These are phyloP conservation scores for Lactarius trivialis DNA, from an alignment of 768 basidiomycete genomes.

Conservation along the genomic window DNA sequence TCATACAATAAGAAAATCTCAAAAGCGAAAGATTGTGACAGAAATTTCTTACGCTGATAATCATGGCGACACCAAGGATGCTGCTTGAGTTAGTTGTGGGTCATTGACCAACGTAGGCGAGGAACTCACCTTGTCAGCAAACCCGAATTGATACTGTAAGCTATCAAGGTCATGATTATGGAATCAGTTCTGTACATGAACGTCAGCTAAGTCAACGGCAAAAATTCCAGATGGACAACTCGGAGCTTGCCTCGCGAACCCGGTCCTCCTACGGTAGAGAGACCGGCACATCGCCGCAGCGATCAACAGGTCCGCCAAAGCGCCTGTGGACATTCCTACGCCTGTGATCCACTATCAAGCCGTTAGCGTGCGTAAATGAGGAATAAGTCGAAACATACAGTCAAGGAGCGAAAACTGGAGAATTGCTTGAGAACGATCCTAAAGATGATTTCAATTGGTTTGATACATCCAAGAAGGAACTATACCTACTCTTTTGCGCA, in stretches of 20 bases:
- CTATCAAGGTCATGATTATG: too few relatives aligned
- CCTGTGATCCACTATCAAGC: too few relatives aligned
- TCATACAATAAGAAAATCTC: neutral
- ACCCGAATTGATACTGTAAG: too few relatives aligned
- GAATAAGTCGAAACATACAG: neutral
- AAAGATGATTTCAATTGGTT: neutral
- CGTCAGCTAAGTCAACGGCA: neutral
- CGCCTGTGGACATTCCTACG: neutral
- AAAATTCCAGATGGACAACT: neutral
- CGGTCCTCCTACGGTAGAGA: neutral
- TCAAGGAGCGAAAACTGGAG: neutral
- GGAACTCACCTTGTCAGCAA: too few relatives aligned
- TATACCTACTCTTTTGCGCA: neutral
- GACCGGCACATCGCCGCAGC: neutral
- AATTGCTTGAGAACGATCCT: neutral
- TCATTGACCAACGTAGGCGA: too few relatives aligned
- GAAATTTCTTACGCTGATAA: too few relatives aligned
- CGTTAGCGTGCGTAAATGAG: neutral
- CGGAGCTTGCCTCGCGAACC: neutral
- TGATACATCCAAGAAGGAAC: neutral
- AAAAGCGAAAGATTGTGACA: too few relatives aligned
- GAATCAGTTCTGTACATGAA: neutral
- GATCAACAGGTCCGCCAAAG: neutral
- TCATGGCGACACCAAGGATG: neutral
- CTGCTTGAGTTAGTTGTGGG: neutral